These are phyloP conservation scores for Ophiocordyceps camponoti-saundersi DNA, from an alignment of 2,329 filamentous ascomycete genomes.

Conservation along the genomic window DNA sequence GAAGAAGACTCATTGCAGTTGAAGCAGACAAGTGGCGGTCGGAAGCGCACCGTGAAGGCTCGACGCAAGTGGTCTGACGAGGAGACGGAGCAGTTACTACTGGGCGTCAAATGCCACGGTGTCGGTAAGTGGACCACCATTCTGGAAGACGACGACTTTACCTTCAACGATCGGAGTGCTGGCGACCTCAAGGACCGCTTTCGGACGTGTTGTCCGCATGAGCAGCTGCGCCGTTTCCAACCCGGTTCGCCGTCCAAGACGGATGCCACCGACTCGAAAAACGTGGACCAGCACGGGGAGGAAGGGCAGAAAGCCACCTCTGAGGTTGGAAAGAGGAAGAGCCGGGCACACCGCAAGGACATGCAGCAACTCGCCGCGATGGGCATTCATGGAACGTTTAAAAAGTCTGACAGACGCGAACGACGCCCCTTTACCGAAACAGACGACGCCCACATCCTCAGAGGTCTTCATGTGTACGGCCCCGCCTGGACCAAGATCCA, in stretches of 20 bases:
- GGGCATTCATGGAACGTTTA: constrained; percentile 45
- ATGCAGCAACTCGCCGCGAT: constrained; percentile 37
- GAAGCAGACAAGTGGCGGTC: constrained; percentile 20
- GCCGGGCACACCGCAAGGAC: constrained; percentile 36
- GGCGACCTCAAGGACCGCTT: constrained; percentile 51
- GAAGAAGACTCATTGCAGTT: constrained; percentile 13
- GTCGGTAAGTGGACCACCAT: constrained; percentile 51
- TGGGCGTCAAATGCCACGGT: constrained; percentile 44
- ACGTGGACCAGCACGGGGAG: constrained; percentile 24
- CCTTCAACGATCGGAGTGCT: constrained; percentile 42
- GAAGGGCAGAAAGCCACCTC: constrained; percentile 12
- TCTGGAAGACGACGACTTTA: constrained; percentile 41
- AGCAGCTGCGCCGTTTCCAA: constrained; percentile 30
- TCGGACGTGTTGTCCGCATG: constrained; percentile 47
- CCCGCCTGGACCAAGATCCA: constrained; percentile 51
- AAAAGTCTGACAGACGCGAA: constrained; percentile 41
- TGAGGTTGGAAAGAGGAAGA: constrained; percentile 28
- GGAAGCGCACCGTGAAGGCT: constrained; percentile 38
- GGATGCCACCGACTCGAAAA: constrained; percentile 34
- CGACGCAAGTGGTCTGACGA: constrained; percentile 48
- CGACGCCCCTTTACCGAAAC: constrained; percentile 43
- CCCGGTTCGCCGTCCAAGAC: constrained; percentile 7
- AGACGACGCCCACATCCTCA: constrained; percentile 44
- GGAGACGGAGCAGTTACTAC: constrained; percentile 43
- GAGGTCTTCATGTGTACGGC: constrained; percentile 41